These are phyloP conservation scores for Magnusiomyces tetraspermus DNA, from an alignment of 1,139 yeast species.

Conservation along the genomic window DNA sequence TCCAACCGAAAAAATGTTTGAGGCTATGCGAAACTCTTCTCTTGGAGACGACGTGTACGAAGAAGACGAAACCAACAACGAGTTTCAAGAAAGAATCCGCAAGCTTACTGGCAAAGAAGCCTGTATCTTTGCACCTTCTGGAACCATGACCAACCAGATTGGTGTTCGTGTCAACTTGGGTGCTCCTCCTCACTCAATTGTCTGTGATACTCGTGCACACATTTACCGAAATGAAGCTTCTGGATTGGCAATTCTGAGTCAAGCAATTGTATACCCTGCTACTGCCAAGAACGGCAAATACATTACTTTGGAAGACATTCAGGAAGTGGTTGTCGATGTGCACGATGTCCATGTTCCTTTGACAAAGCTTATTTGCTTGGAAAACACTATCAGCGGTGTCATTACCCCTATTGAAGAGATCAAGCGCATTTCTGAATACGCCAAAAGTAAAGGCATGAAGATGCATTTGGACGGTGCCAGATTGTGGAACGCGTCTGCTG, in stretches of 20 bases:
- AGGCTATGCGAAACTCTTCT: constrained; percentile 50
- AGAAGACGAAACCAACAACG: constrained; percentile 65
- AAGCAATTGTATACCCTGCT: constrained; percentile 86
- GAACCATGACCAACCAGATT: constrained; percentile 85
- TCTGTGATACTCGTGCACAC: constrained; percentile 82
- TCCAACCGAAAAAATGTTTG: constrained; percentile 70
- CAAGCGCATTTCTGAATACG: constrained; percentile 60
- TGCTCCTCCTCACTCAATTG: constrained; percentile 74
- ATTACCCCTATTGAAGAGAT: constrained; percentile 77
- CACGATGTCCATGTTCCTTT: constrained; percentile 87
- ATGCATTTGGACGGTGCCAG: constrained; percentile 95
- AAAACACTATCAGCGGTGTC: constrained; percentile 81
- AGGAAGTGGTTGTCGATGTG: constrained; percentile 55
- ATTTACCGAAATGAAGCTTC: constrained; percentile 82
- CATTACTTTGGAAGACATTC: constrained; percentile 71
- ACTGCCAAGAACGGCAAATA: constrained; percentile 64
- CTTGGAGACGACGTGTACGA: constrained; percentile 84
- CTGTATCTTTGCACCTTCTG: constrained; percentile 77
- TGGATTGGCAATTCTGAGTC: constrained; percentile 80
- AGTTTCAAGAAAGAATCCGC: constrained; percentile 58
- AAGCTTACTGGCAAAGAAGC: constrained; percentile 72
- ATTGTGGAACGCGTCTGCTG: constrained; percentile 81
- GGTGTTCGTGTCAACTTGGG: constrained; percentile 67
- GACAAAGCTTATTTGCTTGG: constrained; percentile 73
- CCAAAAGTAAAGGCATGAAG: constrained; percentile 50